Evolutionary conservation across 2,329 filamentous ascomycete genomes (phyloP).

Genomic region (Westerdykella aurantiaca): DNA sequence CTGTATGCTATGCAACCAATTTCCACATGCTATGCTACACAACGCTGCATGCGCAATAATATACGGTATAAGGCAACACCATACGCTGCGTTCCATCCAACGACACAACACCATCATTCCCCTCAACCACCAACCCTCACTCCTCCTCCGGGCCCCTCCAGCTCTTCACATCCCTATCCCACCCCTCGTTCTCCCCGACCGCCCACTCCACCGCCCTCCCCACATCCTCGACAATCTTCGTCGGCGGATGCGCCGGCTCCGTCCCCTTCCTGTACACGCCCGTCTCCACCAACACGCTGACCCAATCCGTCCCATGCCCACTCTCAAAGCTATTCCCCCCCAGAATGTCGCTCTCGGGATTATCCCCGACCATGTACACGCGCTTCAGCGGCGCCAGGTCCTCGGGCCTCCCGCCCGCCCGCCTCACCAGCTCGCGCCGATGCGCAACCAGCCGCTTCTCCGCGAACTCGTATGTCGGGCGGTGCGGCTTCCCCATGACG

Average conservation of each 20-base stretch:
- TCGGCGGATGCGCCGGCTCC: slow-evolving; percentile 56
- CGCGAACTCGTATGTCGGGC: slow-evolving; percentile 75
- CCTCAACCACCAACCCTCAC: too few species aligned
- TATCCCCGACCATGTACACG: slow-evolving; percentile 86
- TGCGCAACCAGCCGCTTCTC: slow-evolving; percentile 65
- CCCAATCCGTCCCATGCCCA: slow-evolving; percentile 65
- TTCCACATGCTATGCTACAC: too few species aligned
- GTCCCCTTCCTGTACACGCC: slow-evolving; percentile 63
- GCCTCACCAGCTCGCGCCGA: slow-evolving; percentile 46
- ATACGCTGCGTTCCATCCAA: too few species aligned
- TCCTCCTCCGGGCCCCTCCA: too few species aligned
- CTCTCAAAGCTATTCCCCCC: slow-evolving; percentile 75
- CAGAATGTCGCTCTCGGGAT: slow-evolving; percentile 76
- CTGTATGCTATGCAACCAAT: too few species aligned
- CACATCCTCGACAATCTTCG: slow-evolving; percentile 66
- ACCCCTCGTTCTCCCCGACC: slow-evolving; percentile 47
- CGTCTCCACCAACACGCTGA: slow-evolving; percentile 69
- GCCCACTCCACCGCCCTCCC: slow-evolving; percentile 72
- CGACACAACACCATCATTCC: too few species aligned
- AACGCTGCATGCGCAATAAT: too few species aligned
- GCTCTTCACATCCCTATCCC: slow-evolving; percentile 21
- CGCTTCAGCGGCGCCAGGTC: slow-evolving; percentile 51
- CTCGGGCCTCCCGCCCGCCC: slow-evolving; percentile 14
- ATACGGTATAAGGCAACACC: too few species aligned
- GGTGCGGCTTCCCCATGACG: slow-evolving; percentile 77